Conservation (phyloP, 202 grass and related monocot genomes). For the Musa balbisiana region DNA sequence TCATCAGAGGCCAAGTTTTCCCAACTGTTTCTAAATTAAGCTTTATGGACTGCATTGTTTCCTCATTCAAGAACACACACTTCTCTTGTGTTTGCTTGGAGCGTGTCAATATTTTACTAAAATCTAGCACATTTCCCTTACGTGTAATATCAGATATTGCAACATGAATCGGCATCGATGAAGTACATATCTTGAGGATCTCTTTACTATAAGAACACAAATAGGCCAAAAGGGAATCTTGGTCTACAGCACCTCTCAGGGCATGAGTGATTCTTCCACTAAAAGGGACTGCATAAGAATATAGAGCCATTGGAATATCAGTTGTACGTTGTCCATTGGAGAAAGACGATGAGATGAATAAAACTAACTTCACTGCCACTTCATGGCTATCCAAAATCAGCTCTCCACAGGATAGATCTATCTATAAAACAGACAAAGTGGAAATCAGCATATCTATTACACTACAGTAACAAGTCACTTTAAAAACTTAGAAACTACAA, state of each 20-base stretch:
- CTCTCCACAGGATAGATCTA: slow-evolving; percentile 48
- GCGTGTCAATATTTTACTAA: not conserved
- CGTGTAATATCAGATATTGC: slow-evolving; percentile 25
- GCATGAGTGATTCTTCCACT: slow-evolving; percentile 53
- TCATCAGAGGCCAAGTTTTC: slow-evolving; percentile 54
- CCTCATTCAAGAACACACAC: slow-evolving; percentile 32
- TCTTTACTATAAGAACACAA: slow-evolving; percentile 33
- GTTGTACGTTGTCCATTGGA: slow-evolving; percentile 39
- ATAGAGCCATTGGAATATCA: slow-evolving; percentile 54
- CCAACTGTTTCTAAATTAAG: slow-evolving; percentile 51
- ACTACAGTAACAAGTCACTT: not conserved
- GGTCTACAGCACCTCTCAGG: slow-evolving; percentile 37
- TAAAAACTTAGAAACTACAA: not conserved
- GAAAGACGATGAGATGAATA: slow-evolving; percentile 58
- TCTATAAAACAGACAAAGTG: slow-evolving; percentile 2
- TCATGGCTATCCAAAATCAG: slow-evolving; percentile 62
- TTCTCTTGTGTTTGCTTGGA: slow-evolving; percentile 20
- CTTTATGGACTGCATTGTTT: slow-evolving; percentile 31
- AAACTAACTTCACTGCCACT: slow-evolving; percentile 51
- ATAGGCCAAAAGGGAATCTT: slow-evolving; percentile 53
- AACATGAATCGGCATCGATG: not conserved
- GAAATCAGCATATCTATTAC: not conserved
- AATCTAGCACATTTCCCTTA: slow-evolving; percentile 22
- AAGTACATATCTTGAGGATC: not conserved
- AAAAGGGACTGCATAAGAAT: slow-evolving; percentile 62